Conservation (phyloP, 352 stramenopile genomes). For the Phytophthora melonis region DNA sequence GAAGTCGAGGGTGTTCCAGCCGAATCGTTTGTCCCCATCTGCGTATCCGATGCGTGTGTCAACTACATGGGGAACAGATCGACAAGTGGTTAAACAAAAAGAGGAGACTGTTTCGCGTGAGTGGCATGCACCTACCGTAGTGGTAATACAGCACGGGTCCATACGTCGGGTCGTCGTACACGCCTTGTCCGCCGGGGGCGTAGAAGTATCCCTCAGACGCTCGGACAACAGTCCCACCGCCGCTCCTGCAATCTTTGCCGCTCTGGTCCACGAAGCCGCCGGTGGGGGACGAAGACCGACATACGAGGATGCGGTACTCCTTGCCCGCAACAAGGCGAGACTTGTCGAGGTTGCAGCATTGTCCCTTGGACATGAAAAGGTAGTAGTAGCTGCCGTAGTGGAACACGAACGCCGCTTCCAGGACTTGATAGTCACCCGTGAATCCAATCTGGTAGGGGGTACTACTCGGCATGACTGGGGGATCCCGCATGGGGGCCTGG, state of each 20-base stretch:
- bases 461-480: slow-evolving; percentile 21
- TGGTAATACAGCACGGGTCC: slow-evolving; percentile 65
- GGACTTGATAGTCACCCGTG: slow-evolving; percentile 41
- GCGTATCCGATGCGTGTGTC: slow-evolving; percentile 52
- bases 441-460: slow-evolving; percentile 35
- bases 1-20: slow-evolving; percentile 61
- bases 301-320: slow-evolving; percentile 60
- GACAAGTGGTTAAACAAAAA: slow-evolving; percentile 1
- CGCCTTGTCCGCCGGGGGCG: slow-evolving; percentile 51
- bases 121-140: slow-evolving; percentile 41
- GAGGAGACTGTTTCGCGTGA: not conserved
- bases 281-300: slow-evolving; percentile 45
- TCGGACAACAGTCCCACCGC: slow-evolving; percentile 51
- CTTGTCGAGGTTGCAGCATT: slow-evolving; percentile 50
- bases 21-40: slow-evolving; percentile 57
- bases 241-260: slow-evolving; percentile 40
- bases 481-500: slow-evolving; percentile 32
- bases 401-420: slow-evolving; percentile 53
- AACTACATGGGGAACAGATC: slow-evolving; percentile 25
- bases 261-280: slow-evolving; percentile 50
- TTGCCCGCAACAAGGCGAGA: slow-evolving; percentile 38
- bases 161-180: slow-evolving; percentile 53
- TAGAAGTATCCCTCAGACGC: slow-evolving; percentile 53
- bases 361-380: slow-evolving; percentile 57
- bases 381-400: slow-evolving; percentile 50